Evolutionary conservation across 1,139 yeast genomes (phyloP).

Genomic region (Blastobotrys aristatus): DNA sequence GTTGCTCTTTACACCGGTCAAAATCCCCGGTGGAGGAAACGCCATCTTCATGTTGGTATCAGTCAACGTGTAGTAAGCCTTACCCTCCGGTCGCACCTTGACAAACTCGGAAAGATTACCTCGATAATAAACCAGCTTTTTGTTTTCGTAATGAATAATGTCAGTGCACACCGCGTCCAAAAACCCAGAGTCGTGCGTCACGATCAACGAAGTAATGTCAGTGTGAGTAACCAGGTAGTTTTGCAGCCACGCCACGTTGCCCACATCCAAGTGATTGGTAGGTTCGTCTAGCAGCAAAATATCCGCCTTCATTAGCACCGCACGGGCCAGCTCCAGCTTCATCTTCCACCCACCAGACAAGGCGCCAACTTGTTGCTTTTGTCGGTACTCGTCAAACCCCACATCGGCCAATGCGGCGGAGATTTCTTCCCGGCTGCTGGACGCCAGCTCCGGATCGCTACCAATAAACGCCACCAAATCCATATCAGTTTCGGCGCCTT

Average conservation of each 20-base stretch:
- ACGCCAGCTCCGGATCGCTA: conserved; percentile 74
- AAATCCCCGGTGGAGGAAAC: conserved; percentile 96
- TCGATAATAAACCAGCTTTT: conserved; percentile 89
- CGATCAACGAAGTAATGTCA: conserved; percentile 88
- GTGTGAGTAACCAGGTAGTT: conserved; percentile 72
- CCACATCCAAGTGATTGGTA: conserved; percentile 95
- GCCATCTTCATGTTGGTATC: conserved; percentile 94
- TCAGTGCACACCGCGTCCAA: conserved; percentile 94
- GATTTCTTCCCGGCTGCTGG: conserved; percentile 63
- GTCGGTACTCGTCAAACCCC: conserved; percentile 88
- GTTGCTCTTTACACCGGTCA: conserved; percentile 91
- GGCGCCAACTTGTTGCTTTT: conserved; percentile 86
- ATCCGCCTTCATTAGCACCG: conserved; percentile 97
- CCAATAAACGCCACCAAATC: conserved; percentile 85
- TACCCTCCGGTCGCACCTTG: conserved; percentile 89
- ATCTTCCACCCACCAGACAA: conserved; percentile 99
- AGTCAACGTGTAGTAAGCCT: conserved; percentile 90
- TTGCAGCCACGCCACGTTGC: conserved; percentile 89
- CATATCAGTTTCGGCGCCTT: conserved; percentile 91
- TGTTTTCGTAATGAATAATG: conserved; percentile 92
- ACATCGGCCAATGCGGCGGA: conserved; percentile 71
- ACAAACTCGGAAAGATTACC: conserved; percentile 95
- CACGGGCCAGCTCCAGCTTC: conserved; percentile 97
- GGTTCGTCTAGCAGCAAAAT: conserved; percentile 94
- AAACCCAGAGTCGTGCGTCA: conserved; percentile 97